Conservation (phyloP, 257 asterid genomes). For the Solanum piurae region DNA sequence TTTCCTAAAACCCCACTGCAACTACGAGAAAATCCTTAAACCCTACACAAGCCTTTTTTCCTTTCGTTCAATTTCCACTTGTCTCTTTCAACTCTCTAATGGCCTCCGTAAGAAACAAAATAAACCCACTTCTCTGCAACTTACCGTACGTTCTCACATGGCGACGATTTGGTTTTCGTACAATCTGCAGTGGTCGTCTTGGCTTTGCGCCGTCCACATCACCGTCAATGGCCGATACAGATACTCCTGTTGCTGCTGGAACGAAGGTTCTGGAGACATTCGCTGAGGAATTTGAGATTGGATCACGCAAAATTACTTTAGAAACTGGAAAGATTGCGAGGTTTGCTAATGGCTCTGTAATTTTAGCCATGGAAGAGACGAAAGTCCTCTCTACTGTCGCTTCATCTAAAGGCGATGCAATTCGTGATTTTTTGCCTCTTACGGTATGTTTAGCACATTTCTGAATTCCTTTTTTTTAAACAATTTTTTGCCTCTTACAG, state of each 20-base stretch:
- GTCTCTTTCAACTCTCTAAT: constrained; percentile 14
- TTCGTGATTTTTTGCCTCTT: constrained; percentile 82
- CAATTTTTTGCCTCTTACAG: no score
- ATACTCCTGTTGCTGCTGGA: constrained; percentile 34
- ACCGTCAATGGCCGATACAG: constrained; percentile 27
- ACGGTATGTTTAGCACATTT: constrained; percentile 41
- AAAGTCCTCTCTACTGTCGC: constrained; percentile 79
- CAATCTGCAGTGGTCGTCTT: constrained; percentile 55
- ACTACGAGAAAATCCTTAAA: not conserved
- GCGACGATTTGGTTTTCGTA: constrained; percentile 47
- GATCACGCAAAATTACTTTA: constrained; percentile 44
- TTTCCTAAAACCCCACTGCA: not conserved
- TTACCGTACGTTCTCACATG: constrained; percentile 43
- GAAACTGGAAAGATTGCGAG: constrained; percentile 92
- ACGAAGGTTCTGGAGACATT: constrained; percentile 64
- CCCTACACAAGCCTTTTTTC: not conserved
- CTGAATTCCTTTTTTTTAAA: not conserved
- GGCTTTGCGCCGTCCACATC: constrained; percentile 26
- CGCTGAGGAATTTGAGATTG: constrained; percentile 74
- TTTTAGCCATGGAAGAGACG: constrained; percentile 83
- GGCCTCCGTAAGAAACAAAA: constrained; percentile 52
- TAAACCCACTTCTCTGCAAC: constrained; percentile 53
- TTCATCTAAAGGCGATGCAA: constrained; percentile 66
- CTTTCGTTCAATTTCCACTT: not conserved
- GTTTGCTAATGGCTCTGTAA: constrained; percentile 81